These are phyloP conservation scores for Waltergamsia citrina DNA, from an alignment of 2,329 filamentous ascomycete genomes.

Conservation along the genomic window DNA sequence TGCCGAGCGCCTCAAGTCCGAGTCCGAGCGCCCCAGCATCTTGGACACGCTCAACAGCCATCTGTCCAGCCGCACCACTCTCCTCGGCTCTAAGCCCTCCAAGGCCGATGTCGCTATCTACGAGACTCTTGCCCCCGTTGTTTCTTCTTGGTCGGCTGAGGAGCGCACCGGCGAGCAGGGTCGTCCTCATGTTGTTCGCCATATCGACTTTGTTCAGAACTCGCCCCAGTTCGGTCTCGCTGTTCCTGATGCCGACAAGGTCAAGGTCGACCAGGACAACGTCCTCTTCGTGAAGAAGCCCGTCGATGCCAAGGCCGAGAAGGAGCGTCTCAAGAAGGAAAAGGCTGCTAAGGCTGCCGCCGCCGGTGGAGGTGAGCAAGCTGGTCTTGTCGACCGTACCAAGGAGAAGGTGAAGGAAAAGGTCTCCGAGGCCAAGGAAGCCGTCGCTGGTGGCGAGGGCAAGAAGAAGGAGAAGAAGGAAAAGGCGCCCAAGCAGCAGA, in stretches of 20 bases:
- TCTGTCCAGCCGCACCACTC: conserved; percentile 77
- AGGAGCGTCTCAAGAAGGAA: conserved; percentile 94
- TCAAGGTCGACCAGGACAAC: conserved; percentile 68
- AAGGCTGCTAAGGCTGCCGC: conserved; percentile 62
- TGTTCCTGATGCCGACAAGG: conserved; percentile 63
- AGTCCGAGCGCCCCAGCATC: conserved; percentile 57
- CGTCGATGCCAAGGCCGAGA: conserved; percentile 86
- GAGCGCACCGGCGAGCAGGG: conserved; percentile 85
- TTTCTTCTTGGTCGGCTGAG: conserved; percentile 73
- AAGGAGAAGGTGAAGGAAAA: conserved; percentile 50
- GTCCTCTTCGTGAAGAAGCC: conserved; percentile 83
- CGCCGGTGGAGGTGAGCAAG: conserved; percentile 31
- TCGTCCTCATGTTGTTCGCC: conserved; percentile 82
- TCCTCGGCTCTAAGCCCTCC: conserved; percentile 84
- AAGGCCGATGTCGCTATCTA: conserved; percentile 81
- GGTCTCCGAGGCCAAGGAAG: conserved; percentile 37
- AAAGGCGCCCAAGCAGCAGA: conserved; percentile 69
- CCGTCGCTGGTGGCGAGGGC: conserved; percentile 19
- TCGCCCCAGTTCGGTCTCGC: conserved; percentile 63
- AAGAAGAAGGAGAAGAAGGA: conserved; percentile 82
- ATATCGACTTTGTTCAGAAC: conserved; percentile 93
- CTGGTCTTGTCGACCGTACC: conserved; percentile 47
- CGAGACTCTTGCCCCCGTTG: conserved; percentile 64
- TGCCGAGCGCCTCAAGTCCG: conserved; percentile 54
- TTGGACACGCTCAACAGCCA: conserved; percentile 77